A percentile compares a stretch with the other conserved stretches of the same genome.
Conservation (phyloP, 2,329 filamentous ascomycete species). For the Purpureocillium takamizusanense region DNA sequence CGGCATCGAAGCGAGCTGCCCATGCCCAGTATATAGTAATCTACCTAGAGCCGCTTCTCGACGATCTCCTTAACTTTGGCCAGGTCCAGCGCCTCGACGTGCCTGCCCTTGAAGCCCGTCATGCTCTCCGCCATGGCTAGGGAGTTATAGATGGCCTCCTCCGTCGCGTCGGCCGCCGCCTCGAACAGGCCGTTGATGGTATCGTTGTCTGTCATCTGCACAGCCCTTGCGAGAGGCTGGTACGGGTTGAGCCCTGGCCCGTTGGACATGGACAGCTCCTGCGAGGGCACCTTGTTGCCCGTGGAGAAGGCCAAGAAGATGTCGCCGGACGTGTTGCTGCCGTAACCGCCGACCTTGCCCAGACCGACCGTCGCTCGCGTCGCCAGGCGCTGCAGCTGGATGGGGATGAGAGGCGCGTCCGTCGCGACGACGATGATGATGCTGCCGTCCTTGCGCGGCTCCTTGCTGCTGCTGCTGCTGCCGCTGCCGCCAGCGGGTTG, state of each 20-base stretch:
- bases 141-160: conserved; percentile 58
- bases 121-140: conserved; percentile 53
- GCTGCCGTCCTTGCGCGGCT: conserved; percentile 24
- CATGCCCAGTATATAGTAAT: too few species aligned
- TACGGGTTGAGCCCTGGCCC: conserved; percentile 30
- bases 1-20: too few species aligned
- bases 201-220: conserved; percentile 38
- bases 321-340: conserved; percentile 54
- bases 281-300: conserved; percentile 36
- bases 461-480: conserved; percentile 6
- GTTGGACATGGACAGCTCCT: conserved; percentile 13
- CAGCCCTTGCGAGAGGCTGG: conserved; percentile 22
- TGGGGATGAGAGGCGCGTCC: conserved; percentile 20
- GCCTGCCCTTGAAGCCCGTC: conserved; percentile 40
- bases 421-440: conserved; percentile 23
- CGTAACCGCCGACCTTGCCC: conserved; percentile 50
- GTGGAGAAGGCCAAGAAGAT: conserved; percentile 62
- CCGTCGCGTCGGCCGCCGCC: conserved; percentile 51
- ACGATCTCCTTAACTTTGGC: conserved; percentile 37
- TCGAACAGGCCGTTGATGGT: conserved; percentile 54
- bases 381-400: conserved; percentile 37
- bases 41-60: conserved; percentile 21
- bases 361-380: conserved; percentile 54
- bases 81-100: conserved; percentile 39
- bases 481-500: too few species aligned